These are phyloP conservation scores for Jackrogersella minutella DNA, from an alignment of 495 filamentous ascomycete species.

Conservation along the genomic window DNA sequence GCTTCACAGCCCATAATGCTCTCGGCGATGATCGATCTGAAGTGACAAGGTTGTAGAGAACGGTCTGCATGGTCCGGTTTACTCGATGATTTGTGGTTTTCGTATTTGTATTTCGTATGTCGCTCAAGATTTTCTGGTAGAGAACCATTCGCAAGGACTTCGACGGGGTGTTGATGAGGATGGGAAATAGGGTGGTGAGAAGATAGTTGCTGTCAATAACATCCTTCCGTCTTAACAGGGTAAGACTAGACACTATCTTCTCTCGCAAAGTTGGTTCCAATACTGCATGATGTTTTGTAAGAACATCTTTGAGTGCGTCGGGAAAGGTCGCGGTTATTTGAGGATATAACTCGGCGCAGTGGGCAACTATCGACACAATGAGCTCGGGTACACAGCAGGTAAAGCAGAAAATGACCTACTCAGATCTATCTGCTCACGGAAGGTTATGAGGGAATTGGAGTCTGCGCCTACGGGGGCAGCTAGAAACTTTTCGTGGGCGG, in stretches of 20 bases:
- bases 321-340: constrained; percentile 78
- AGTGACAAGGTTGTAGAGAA: constrained; percentile 88
- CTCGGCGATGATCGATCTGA: constrained; percentile 84
- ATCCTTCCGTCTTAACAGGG: constrained; percentile 88
- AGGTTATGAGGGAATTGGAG: constrained; percentile 76
- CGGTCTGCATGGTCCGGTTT: constrained; percentile 90
- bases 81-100: constrained; percentile 89
- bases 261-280: constrained; percentile 85
- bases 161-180: constrained; percentile 84
- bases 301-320: constrained; percentile 78
- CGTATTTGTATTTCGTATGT: constrained; percentile 83
- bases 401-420: constrained; percentile 25
- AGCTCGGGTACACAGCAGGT: constrained; percentile 16
- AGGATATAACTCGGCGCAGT: constrained; percentile 94
- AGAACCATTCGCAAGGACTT: constrained; percentile 85
- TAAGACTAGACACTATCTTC: constrained; percentile 91
- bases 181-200: constrained; percentile 89
- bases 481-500: constrained; percentile 88
- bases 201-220: constrained; percentile 83
- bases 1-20: constrained; percentile 91
- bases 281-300: constrained; percentile 79
- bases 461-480: constrained; percentile 76
- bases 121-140: constrained; percentile 90
- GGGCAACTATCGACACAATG: constrained; percentile 64
- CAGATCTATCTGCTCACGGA: constrained; percentile 87